Percentiles rank a stretch among this genome's conserved stretches.
These are phyloP conservation scores for Botryobasidium botryosum DNA, from an alignment of 768 basidiomycete species.

Conservation along the genomic window DNA sequence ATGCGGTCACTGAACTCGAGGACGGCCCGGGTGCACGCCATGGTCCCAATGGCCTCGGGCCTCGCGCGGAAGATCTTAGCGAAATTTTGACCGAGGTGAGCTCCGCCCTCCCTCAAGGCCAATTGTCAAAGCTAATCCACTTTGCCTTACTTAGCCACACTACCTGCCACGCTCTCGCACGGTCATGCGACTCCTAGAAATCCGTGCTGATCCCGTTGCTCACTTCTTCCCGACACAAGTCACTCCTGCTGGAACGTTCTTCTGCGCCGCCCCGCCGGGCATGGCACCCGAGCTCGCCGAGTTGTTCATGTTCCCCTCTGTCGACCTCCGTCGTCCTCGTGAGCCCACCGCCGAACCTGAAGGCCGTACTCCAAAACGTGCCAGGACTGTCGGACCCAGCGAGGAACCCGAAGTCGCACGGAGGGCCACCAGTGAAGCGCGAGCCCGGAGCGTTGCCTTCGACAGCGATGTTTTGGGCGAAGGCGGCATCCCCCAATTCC, in stretches of 20 bases:
- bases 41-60: constrained; percentile 39
- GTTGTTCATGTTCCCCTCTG: constrained; percentile 67
- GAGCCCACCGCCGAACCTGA: constrained; percentile 43
- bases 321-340: constrained; percentile 34
- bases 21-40: constrained; percentile 39
- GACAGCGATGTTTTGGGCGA: constrained; percentile 39
- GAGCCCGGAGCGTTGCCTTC: constrained; percentile 36
- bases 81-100: constrained; percentile 47
- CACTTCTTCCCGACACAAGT: constrained; percentile 73
- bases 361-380: constrained; percentile 22
- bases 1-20: constrained; percentile 71
- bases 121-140: background rate
- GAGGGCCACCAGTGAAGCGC: constrained; percentile 42
- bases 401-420: constrained; percentile 60
- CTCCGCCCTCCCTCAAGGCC: background rate
- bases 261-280: constrained; percentile 75
- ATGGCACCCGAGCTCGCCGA: constrained; percentile 65
- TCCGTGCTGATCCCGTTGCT: constrained; percentile 65
- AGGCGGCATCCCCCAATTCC: constrained; percentile 31
- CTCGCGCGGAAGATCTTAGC: constrained; percentile 41
- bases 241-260: constrained; percentile 50
- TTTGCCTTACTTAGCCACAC: constrained; percentile 29
- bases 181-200: constrained; percentile 72
- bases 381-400: constrained; percentile 33
- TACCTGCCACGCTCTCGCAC: constrained; percentile 74